Evolutionary conservation across 2,329 filamentous ascomycete genomes (phyloP).

Genomic region (Paramyrothecium roridum): DNA sequence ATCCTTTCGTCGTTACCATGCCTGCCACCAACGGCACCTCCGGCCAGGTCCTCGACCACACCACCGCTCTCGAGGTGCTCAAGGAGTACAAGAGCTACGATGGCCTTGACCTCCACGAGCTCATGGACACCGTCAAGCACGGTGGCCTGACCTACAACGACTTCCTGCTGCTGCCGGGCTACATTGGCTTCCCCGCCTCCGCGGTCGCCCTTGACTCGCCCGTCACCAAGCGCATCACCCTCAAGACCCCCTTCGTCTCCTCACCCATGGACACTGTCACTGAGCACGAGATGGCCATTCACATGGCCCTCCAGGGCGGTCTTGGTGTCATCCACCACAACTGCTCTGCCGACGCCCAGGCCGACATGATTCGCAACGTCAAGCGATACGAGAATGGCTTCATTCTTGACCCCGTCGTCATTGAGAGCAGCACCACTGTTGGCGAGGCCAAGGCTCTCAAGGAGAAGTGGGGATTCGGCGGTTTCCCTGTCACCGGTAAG

Average conservation of each 20-base stretch:
- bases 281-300: slow-evolving; percentile 98
- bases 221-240: slow-evolving; percentile 88
- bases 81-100: slow-evolving; percentile 77
- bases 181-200: slow-evolving; percentile 95
- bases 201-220: slow-evolving; percentile 86
- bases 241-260: slow-evolving; percentile 96
- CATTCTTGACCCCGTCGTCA: slow-evolving; percentile 92
- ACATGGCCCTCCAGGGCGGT: slow-evolving; percentile 86
- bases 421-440: slow-evolving; percentile 82
- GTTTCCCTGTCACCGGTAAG: slow-evolving; percentile 98
- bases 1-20: slow-evolving; percentile 52
- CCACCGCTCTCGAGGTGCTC: slow-evolving; percentile 75
- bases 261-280: slow-evolving; percentile 99
- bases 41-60: slow-evolving; percentile 66
- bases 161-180: slow-evolving; percentile 93
- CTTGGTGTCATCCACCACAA: slow-evolving; percentile 98
- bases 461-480: slow-evolving; percentile 97
- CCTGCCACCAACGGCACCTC: slow-evolving; percentile 54
- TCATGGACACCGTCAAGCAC: slow-evolving; percentile 87
- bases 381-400: slow-evolving; percentile 99
- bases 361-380: slow-evolving; percentile 98
- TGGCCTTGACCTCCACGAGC: slow-evolving; percentile 80
- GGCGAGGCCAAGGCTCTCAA: slow-evolving; percentile 89
- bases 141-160: slow-evolving; percentile 98
- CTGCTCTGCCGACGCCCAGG: slow-evolving; percentile 95